Conservation (phyloP, 768 basidiomycete genomes). For the Gloeophyllum trabeum region DNA sequence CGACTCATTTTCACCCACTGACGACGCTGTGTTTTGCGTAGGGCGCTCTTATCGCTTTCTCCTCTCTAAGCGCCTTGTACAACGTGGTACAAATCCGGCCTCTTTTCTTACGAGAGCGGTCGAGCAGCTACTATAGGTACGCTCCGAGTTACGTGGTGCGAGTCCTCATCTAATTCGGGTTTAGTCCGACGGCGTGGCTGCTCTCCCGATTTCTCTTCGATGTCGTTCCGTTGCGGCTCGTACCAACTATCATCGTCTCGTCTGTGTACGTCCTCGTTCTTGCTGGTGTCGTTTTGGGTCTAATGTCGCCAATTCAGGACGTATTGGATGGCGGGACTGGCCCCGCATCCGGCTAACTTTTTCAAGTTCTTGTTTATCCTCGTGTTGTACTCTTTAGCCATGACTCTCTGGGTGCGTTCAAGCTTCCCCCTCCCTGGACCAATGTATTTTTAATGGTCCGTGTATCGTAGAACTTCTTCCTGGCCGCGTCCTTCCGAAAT, state of each 20-base stretch:
- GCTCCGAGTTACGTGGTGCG: conserved; percentile 4
- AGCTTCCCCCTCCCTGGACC: not conserved
- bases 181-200: conserved; percentile 83
- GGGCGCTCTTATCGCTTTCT: conserved; percentile 90
- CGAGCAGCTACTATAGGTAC: conserved; percentile 77
- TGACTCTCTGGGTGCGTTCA: conserved; percentile 71
- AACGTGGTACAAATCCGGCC: conserved; percentile 78
- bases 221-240: conserved; percentile 75
- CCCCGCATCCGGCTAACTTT: conserved; percentile 66
- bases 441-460: not conserved
- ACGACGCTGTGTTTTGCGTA: conserved; percentile 13
- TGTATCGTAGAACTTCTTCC: conserved; percentile 69
- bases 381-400: conserved; percentile 71
- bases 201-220: conserved; percentile 85
- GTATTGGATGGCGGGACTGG: conserved; percentile 95
- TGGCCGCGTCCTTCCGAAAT: conserved; percentile 74
- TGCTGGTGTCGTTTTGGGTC: not conserved
- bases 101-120: conserved; percentile 84
- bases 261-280: conserved; percentile 47
- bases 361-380: conserved; percentile 94
- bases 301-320: conserved; percentile 29
- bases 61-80: conserved; percentile 80
- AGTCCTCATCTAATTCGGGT: not conserved
- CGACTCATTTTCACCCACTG: not conserved
- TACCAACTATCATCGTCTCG: conserved; percentile 81